Evolutionary conservation across 2,329 filamentous ascomycete genomes (phyloP).

Genomic region (Fusarium sp.): DNA sequence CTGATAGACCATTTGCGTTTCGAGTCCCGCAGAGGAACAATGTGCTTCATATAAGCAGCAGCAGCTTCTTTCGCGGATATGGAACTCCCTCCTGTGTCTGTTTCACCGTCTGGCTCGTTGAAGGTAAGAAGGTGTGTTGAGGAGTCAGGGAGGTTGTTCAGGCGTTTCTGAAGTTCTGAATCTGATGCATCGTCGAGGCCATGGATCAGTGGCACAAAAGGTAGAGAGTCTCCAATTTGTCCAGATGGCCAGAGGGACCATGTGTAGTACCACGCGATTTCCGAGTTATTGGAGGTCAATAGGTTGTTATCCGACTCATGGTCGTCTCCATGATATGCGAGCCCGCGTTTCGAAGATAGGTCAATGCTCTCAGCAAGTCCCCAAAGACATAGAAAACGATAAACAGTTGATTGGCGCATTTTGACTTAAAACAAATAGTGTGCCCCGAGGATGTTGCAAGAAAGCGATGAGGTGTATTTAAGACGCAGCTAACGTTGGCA

Average conservation of each 20-base stretch:
- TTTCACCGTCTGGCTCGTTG: slow-evolving; percentile 59
- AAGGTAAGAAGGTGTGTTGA: slow-evolving; percentile 57
- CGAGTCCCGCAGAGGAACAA: slow-evolving; percentile 51
- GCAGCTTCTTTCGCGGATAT: slow-evolving; percentile 57
- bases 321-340: slow-evolving; percentile 45
- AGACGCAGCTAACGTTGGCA: neutral
- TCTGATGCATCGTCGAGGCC: slow-evolving; percentile 52
- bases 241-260: slow-evolving; percentile 54
- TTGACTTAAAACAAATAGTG: neutral
- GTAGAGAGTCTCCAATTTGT: slow-evolving; percentile 44
- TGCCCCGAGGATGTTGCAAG: neutral
- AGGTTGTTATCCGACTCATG: slow-evolving; percentile 52
- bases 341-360: slow-evolving; percentile 41
- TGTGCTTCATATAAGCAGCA: slow-evolving; percentile 53
- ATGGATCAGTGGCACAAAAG: slow-evolving; percentile 57
- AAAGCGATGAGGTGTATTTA: neutral
- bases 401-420: slow-evolving; percentile 21
- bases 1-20: slow-evolving; percentile 55
- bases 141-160: slow-evolving; percentile 49
- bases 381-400: slow-evolving; percentile 7
- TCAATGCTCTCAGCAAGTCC: slow-evolving; percentile 18
- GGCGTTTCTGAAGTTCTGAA: slow-evolving; percentile 42
- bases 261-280: slow-evolving; percentile 59
- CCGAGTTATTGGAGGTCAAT: slow-evolving; percentile 53
- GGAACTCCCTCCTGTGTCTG: slow-evolving; percentile 54